Evolutionary conservation across 1,139 yeast species (phyloP).

Genomic region (Debaryomyces robertsiae): DNA sequence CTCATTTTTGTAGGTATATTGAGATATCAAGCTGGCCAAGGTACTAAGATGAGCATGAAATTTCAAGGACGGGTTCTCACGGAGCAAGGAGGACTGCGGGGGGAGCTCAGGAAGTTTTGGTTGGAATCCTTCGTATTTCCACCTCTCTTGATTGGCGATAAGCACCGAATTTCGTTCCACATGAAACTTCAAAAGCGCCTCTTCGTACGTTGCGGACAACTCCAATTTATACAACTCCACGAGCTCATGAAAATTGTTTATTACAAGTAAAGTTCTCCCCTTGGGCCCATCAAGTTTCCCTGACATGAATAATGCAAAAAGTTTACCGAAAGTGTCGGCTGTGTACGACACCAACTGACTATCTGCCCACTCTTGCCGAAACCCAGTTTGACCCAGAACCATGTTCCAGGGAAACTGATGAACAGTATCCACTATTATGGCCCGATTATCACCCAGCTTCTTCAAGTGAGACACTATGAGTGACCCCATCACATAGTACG

Average conservation of each 20-base stretch:
- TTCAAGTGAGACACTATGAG: constrained; percentile 34
- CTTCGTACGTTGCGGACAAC: constrained; percentile 38
- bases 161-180: constrained; percentile 28
- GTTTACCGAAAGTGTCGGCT: constrained; percentile 33
- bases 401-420: constrained; percentile 33
- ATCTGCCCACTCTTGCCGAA: constrained; percentile 22
- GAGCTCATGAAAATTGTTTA: constrained; percentile 40
- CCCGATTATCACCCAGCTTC: constrained; percentile 11
- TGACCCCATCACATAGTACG: constrained; percentile 25
- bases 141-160: constrained; percentile 23
- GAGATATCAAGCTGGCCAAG: constrained; percentile 30
- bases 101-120: constrained; percentile 36
- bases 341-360: constrained; percentile 19
- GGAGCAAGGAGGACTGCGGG: constrained; percentile 30
- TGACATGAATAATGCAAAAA: constrained; percentile 23
- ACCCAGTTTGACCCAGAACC: constrained; percentile 23
- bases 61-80: constrained; percentile 36
- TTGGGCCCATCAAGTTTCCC: constrained; percentile 15
- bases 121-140: constrained; percentile 26
- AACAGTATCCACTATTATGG: constrained; percentile 34
- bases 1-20: constrained; percentile 24
- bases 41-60: constrained; percentile 34
- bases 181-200: constrained; percentile 36
- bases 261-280: constrained; percentile 23
- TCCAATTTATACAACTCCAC: constrained; percentile 41